Base-by-base conservation (phyloP, 176 grass and related monocot species). In the Eragrostis nindensis region DNA sequence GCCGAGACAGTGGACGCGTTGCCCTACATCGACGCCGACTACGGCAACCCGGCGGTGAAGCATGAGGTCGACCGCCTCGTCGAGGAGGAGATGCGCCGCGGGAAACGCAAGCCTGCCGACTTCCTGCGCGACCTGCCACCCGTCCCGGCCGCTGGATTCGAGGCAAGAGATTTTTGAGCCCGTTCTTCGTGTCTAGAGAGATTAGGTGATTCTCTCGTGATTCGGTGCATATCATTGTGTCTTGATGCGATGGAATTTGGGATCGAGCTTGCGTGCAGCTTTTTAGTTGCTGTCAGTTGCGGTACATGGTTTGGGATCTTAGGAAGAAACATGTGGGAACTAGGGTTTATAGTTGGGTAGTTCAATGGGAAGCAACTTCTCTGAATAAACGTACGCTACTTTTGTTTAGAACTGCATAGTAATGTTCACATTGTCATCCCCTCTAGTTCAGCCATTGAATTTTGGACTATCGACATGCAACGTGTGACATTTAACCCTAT, bases 21-120 rank as follows among this genome's bases (percentile, higher is more conserved):
- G 68, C 96, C 96, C 36, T 99, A 99, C 93, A 92, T 99, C 72
- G 96, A 99, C 79, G 92, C 85, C 50, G 96, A 99, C 89, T 99
- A 99, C 76, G 92, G 92, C 19, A 81, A 99, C 11, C 82, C 84
- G 12, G 78, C 86, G n/a, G 93, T 99, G 53, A 94, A 94, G 88
- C 86, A 57, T 41, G 96, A 99, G 66, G 93, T 99, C 0, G 90
- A 99, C 68, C 88, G 82, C 55, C 91, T 99, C 68, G 93, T 95
- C 0, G 89, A 93, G 82, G 96, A 99, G 86, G 96, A 99, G 90
- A 95, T 95, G 92, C 87, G 89, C 12, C 83, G 86, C 12, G 90
- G 88, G 66, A 70, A 69, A 38, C 92, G 86, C 30, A 99, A 93
- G 86, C 96, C 96, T 15, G 90, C 92, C 6, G 96, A 99, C 83